Evolutionary conservation across 768 basidiomycete genomes (phyloP), one percentile per base, ranked within the genome.

Genomic region (Lentinula guzmanii): DNA sequence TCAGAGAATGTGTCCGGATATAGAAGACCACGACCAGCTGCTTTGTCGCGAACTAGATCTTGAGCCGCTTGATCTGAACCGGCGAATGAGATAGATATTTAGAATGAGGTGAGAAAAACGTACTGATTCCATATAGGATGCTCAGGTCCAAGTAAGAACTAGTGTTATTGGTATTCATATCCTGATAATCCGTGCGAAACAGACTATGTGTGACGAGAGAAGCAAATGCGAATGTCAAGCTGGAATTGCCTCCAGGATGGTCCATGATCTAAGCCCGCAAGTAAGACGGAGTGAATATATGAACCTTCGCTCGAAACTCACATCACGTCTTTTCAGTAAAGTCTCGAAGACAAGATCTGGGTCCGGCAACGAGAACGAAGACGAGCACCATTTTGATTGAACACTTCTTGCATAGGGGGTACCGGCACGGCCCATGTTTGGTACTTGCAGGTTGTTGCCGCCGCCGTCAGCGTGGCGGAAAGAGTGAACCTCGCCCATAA

Each of bases 91-190:
- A 9, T 16, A 48, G 54, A 18, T 54, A 6, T 6, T 11, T 48
- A 13, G 13, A 24, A 43, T 24, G 24, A 24, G 24, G 24, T 24
- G 41, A 37, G 35, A 43, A 13, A 21, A 8, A 63, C 37, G 67
- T 61, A 60, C 69, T 77, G 65, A 62, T 72, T 4, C 83, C 83
- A 65, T 86, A 85, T 10, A 86, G 58, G 2, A 78, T 73, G 61
- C 76, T 77, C 35, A 85, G 64, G 67, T 85, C 83, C 31, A 86
- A 72, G 68, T 85, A 85, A 52, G 76, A 77, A 61, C 76, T 77
- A 1, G 81, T 69, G 37, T 76, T 70, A 64, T 85, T 85, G 53
- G 75, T 72, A 18, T 70, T 71, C 69, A 66, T 72, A 62, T 76
- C 69, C 33, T 21, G 42, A 5, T 41, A 62, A 61, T 75, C 72